Conservation (phyloP, 2,329 filamentous ascomycete genomes). For the Aspergillus terreus region DNA sequence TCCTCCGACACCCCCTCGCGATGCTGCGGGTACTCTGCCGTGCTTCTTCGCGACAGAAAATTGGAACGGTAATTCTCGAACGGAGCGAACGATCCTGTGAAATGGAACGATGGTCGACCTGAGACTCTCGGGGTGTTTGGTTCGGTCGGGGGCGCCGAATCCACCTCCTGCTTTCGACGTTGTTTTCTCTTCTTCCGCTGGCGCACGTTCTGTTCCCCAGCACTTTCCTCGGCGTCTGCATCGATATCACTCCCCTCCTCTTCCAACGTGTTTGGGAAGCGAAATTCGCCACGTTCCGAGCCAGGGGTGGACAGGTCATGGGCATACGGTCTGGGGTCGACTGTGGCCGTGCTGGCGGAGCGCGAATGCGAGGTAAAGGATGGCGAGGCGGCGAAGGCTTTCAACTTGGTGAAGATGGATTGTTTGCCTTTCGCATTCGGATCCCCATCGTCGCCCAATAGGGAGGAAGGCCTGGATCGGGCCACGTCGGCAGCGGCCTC, state of each 20-base stretch:
- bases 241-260: slow-evolving; percentile 67
- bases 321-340: slow-evolving; percentile 35
- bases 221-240: slow-evolving; percentile 81
- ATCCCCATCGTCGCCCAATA: slow-evolving; percentile 61
- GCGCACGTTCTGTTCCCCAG: slow-evolving; percentile 62
- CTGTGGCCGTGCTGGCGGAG: slow-evolving; percentile 46
- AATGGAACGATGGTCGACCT: slow-evolving; percentile 36
- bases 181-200: slow-evolving; percentile 52
- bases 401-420: slow-evolving; percentile 74
- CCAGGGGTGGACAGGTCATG: slow-evolving; percentile 43
- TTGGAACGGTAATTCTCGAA: slow-evolving; percentile 44
- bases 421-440: slow-evolving; percentile 54
- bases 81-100: slow-evolving; percentile 46
- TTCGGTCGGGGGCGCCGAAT: slow-evolving; percentile 56
- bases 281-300: slow-evolving; percentile 48
- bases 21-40: slow-evolving; percentile 57
- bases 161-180: slow-evolving; percentile 53
- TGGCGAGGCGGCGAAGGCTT: slow-evolving; percentile 62
- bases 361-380: slow-evolving; percentile 48
- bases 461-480: slow-evolving; percentile 62
- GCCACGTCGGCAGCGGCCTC: slow-evolving; percentile 47
- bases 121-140: slow-evolving; percentile 62
- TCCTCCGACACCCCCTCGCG: slow-evolving; percentile 70
- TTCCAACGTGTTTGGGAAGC: slow-evolving; percentile 52
- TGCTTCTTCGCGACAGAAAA: slow-evolving; percentile 62